Percentiles rank a stretch among this genome's conserved stretches.
Evolutionary conservation across 768 basidiomycete genomes (phyloP).

Genomic region (Rubroboletus satanas): DNA sequence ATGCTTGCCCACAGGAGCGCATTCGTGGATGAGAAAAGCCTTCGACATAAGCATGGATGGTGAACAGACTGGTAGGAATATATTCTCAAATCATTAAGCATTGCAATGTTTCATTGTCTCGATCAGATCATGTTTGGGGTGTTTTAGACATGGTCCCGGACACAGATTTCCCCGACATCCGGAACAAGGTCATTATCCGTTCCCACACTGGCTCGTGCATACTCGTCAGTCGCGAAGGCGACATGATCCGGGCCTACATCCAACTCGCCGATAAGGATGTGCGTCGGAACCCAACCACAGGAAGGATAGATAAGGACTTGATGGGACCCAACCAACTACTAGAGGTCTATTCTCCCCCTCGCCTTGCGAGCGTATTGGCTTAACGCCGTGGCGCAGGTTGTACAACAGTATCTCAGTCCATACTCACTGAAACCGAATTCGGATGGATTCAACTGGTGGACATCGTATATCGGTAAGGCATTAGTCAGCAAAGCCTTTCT

Average conservation of each 20-base stretch:
- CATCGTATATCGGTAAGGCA: slow-evolving; percentile 44
- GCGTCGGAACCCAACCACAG: slow-evolving; percentile 32
- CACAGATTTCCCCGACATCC: slow-evolving; percentile 53
- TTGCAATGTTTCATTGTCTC: not conserved
- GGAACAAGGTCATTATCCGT: slow-evolving; percentile 46
- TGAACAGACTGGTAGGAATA: slow-evolving; percentile 49
- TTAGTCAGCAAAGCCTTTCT: not conserved
- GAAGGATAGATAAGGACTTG: slow-evolving; percentile 38
- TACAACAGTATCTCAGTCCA: slow-evolving; percentile 38
- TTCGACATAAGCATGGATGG: slow-evolving; percentile 71
- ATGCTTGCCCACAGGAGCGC: slow-evolving; percentile 51
- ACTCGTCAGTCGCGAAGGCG: slow-evolving; percentile 49
- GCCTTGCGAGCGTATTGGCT: not conserved
- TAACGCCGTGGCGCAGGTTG: slow-evolving; percentile 27
- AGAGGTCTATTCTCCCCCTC: slow-evolving; percentile 19
- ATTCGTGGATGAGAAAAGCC: slow-evolving; percentile 76
- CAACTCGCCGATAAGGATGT: slow-evolving; percentile 44
- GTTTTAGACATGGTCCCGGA: slow-evolving; percentile 44
- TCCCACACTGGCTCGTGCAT: slow-evolving; percentile 48
- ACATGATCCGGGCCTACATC: slow-evolving; percentile 47
- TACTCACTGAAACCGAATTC: slow-evolving; percentile 32
- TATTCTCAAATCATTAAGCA: not conserved
- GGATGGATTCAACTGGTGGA: slow-evolving; percentile 45
- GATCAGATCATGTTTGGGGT: slow-evolving; percentile 40
- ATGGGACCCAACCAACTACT: slow-evolving; percentile 40